phyloP scores from a whole-genome alignment of 2,329 filamentous ascomycete species.

The Paraphaeosphaeria minitans region DNA sequence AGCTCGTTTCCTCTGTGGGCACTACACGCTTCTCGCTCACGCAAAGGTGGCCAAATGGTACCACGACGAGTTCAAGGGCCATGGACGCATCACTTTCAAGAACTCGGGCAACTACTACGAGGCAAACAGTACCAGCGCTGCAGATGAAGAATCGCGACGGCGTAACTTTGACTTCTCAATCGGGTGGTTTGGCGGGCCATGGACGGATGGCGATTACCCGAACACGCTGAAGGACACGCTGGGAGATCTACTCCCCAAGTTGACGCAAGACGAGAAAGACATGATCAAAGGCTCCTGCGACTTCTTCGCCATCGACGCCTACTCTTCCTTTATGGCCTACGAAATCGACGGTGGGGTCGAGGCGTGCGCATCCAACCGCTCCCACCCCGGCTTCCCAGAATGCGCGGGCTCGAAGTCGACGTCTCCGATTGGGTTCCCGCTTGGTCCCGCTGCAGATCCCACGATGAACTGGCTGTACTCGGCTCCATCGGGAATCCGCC shows the following conservation, averaged over 20 bases:
- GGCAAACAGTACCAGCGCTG: conserved; percentile 43
- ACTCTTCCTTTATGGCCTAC: conserved; percentile 39
- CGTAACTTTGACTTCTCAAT: conserved; percentile 50
- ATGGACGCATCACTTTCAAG: conserved; percentile 51
- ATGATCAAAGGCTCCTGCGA: conserved; percentile 52
- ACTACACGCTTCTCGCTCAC: conserved; percentile 51
- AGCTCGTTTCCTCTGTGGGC: conserved; percentile 52
- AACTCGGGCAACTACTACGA: conserved; percentile 51
- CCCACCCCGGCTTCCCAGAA: conserved; percentile 48
- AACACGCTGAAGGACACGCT: conserved; percentile 47
- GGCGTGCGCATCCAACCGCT: conserved; percentile 50
- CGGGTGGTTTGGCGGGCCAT: conserved; percentile 55
- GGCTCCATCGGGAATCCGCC: conserved; percentile 48
- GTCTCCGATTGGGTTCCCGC: conserved; percentile 51
- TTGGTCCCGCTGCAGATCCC: conserved; percentile 51
- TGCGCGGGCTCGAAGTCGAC: conserved; percentile 45
- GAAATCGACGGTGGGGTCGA: conserved; percentile 41
- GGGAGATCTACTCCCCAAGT: conserved; percentile 46
- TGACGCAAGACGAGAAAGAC: conserved; percentile 48
- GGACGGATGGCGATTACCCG: conserved; percentile 53
- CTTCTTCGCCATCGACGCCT: conserved; percentile 51
- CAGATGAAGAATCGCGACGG: conserved; percentile 45
- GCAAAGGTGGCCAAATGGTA: conserved; percentile 53
- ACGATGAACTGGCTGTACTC: conserved; percentile 50
- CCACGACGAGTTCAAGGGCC: conserved; percentile 52